Percentiles rank a stretch among this genome's conserved stretches.
Conservation (phyloP, 2,329 filamentous ascomycete genomes). For the Fusarium secorum region DNA sequence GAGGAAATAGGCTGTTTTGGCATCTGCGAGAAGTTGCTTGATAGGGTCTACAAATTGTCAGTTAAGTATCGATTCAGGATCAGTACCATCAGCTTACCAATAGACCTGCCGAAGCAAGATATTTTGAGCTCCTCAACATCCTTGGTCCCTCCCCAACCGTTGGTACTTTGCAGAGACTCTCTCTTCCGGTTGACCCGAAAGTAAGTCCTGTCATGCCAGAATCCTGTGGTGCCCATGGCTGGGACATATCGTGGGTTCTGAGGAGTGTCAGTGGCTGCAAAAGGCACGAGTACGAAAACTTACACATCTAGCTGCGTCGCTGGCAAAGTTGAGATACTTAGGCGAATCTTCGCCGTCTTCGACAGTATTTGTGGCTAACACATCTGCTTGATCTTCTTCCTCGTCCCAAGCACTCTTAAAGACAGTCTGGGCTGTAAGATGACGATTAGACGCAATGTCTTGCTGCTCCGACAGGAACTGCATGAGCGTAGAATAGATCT, state of each 20-base stretch:
- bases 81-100: constrained; percentile 31
- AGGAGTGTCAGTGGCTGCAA: background rate
- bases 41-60: constrained; percentile 53
- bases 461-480: constrained; percentile 64
- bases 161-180: constrained; percentile 50
- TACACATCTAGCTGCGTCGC: constrained; percentile 61
- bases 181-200: constrained; percentile 58
- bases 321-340: constrained; percentile 66
- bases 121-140: constrained; percentile 62
- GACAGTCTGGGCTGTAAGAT: constrained; percentile 63
- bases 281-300: constrained; percentile 21
- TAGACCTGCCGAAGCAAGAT: constrained; percentile 61
- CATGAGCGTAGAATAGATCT: constrained; percentile 66
- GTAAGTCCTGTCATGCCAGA: constrained; percentile 62
- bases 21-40: constrained; percentile 62
- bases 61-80: background rate
- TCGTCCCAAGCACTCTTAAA: constrained; percentile 65
- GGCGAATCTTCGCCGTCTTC: constrained; percentile 49
- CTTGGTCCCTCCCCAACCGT: constrained; percentile 52
- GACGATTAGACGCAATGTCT: constrained; percentile 58
- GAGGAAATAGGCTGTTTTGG: constrained; percentile 60
- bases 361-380: constrained; percentile 48
- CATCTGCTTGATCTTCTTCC: constrained; percentile 54
- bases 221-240: constrained; percentile 60
- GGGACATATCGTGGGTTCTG: constrained; percentile 62